These are phyloP conservation scores for Pleurotus djamor DNA, from an alignment of 768 basidiomycete species.

Conservation along the genomic window DNA sequence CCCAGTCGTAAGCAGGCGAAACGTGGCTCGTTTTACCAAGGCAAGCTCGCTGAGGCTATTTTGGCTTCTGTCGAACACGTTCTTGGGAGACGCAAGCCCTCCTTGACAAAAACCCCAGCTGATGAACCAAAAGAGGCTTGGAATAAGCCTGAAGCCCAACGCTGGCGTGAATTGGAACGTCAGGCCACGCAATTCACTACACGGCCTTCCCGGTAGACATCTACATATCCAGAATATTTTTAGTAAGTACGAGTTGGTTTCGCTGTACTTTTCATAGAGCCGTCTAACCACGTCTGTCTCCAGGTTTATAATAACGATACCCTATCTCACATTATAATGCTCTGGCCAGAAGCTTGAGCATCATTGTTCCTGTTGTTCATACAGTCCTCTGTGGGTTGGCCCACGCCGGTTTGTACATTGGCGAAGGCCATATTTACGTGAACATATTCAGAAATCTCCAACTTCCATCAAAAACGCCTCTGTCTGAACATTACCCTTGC, in stretches of 20 bases:
- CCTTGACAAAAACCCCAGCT: neutral
- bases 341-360: too few species aligned
- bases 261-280: too few species aligned
- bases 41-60: slow-evolving; percentile 48
- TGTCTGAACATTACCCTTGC: too few species aligned
- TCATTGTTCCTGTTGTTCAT: too few species aligned
- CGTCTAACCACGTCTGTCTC: too few species aligned
- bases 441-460: too few species aligned
- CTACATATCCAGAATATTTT: neutral
- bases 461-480: too few species aligned
- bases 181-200: neutral
- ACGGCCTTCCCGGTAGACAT: neutral
- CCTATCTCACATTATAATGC: too few species aligned
- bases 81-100: slow-evolving; percentile 17
- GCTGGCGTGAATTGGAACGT: neutral
- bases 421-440: too few species aligned
- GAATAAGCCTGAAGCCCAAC: slow-evolving; percentile 1
- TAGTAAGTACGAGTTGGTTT: neutral
- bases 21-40: slow-evolving; percentile 35
- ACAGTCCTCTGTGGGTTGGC: too few species aligned
- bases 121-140: slow-evolving; percentile 1
- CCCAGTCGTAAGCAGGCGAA: slow-evolving; percentile 24
- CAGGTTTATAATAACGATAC: too few species aligned
- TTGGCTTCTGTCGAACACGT: slow-evolving; percentile 36
- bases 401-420: too few species aligned